Evolutionary conservation across 1,284 basidiomycete genomes (phyloP), one percentile per base, ranked within the genome.

Genomic region (Pseudozyma thailandica): DNA sequence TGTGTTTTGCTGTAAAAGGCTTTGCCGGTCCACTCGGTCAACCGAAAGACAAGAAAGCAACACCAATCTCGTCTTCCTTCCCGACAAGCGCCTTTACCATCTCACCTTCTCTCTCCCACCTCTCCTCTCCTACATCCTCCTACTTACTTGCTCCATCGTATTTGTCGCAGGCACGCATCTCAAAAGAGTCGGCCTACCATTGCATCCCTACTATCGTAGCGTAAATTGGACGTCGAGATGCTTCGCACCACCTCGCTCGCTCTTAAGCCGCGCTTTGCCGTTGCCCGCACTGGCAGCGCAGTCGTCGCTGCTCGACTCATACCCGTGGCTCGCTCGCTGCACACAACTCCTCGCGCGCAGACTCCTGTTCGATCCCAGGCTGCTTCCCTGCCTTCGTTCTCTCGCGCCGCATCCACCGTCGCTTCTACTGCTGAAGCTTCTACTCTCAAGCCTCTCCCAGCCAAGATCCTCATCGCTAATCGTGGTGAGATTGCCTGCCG

Each of bases 401-500:
- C 46, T n/a, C 44, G 56, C 16, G 33, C 13, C 10, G 43, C 56
- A 3, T 39, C 58, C 6, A 50, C 64, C 3, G 27, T 51, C 20
- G 16, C 69, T 33, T 28, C 52, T 13, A 6, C 46, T 9, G 42
- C 44, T 6, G 38, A 39, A 4, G 9, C 15, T 5, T 12, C 20
- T 10, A n/a, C 33, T 2, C 49, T 66, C 18, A 56, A 66, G n/a
- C 65, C 72, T 1, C 51, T 78, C 0, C 78, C 78, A 0, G 27
- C 42, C 52, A 79, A 79, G 60, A 71, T 79, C 53, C 57, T 79
- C 20, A 76, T 79, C 30, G 78, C 78, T 16, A 79, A 79, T 69
- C 92, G 92, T 80, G 94, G 94, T 39, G 94, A 97, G 84, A 96
- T 96, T 65, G 94, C 94, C 3, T 93, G 92, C 82, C 89, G 94